Conservation (phyloP, 805 yeast species). For the Candida quercuum region DNA sequence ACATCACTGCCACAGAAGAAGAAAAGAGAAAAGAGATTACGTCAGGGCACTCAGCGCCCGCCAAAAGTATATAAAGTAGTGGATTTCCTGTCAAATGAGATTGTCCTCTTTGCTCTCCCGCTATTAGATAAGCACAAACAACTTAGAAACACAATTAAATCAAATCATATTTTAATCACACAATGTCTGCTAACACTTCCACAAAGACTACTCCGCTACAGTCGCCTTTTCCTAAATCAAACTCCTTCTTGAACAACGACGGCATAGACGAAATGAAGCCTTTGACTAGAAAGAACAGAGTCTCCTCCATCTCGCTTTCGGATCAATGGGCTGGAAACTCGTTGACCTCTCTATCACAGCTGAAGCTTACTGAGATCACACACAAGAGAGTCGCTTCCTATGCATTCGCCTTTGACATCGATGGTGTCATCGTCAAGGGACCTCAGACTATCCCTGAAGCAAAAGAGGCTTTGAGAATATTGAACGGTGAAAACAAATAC, state of each 20-base stretch:
- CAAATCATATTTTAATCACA: too few relatives aligned
- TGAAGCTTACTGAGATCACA: slow-evolving; percentile 41
- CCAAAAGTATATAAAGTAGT: slow-evolving; percentile 1
- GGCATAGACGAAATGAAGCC: slow-evolving; percentile 68
- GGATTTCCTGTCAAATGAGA: too few relatives aligned
- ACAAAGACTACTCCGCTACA: slow-evolving; percentile 14
- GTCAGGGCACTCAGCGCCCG: too few relatives aligned
- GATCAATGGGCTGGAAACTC: slow-evolving; percentile 57
- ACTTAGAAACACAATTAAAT: background rate
- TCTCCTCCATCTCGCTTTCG: slow-evolving; percentile 60
- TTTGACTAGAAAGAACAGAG: slow-evolving; percentile 53
- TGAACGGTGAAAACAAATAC: slow-evolving; percentile 74
- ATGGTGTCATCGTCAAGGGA: slow-evolving; percentile 84
- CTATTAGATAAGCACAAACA: too few relatives aligned
- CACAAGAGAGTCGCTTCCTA: slow-evolving; percentile 73
- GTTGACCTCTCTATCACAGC: slow-evolving; percentile 14
- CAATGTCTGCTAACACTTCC: slow-evolving; percentile 9
- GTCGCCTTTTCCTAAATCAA: slow-evolving; percentile 22
- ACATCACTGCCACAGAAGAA: too few relatives aligned
- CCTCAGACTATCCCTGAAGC: slow-evolving; percentile 83
- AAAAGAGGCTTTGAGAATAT: slow-evolving; percentile 59
- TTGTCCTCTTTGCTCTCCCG: too few relatives aligned
- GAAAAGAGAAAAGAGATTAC: too few relatives aligned
- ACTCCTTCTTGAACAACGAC: slow-evolving; percentile 63
- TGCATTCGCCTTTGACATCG: slow-evolving; percentile 91